phyloP scores from a whole-genome alignment of 805 yeast species.

The Saturnispora serradocipensis region DNA sequence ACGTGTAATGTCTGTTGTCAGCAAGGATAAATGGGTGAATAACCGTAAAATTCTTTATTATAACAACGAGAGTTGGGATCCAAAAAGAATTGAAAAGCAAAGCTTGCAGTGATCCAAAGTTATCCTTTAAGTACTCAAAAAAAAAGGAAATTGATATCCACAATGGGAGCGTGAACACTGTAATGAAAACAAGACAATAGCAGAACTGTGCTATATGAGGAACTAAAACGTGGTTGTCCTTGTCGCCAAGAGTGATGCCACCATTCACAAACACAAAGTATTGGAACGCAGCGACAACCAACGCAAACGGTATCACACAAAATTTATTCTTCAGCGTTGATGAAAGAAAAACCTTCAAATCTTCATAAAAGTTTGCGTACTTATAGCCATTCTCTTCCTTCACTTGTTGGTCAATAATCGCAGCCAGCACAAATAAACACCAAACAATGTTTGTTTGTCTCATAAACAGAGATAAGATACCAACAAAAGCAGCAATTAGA shows the following conservation, averaged over 20 bases:
- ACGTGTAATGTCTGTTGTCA: constrained; percentile 89
- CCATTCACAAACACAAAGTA: constrained; percentile 58
- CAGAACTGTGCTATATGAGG: constrained; percentile 74
- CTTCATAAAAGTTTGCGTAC: constrained; percentile 25
- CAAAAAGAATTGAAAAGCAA: constrained; percentile 17
- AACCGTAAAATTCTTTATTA: constrained; percentile 53
- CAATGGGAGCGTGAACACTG: constrained; percentile 61
- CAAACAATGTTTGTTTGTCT: constrained; percentile 91
- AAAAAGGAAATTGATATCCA: constrained; percentile 48
- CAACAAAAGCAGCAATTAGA: constrained; percentile 41
- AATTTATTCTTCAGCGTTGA: constrained; percentile 27
- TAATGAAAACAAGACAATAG: constrained; percentile 61
- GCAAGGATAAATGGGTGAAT: constrained; percentile 88
- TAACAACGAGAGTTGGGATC: constrained; percentile 30
- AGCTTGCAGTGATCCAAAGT: constrained; percentile 19
- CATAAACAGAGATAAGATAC: constrained; percentile 57
- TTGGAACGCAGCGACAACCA: constrained; percentile 45
- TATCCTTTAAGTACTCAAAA: constrained; percentile 29
- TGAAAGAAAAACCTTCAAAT: constrained; percentile 16
- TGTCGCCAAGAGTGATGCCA: constrained; percentile 88
- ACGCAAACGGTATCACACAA: constrained; percentile 38
- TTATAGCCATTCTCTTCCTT: constrained; percentile 24
- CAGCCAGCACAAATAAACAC: constrained; percentile 53
- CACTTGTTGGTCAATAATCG: constrained; percentile 43
- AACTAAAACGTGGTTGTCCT: constrained; percentile 67